phyloP scores from a whole-genome alignment of 2,329 filamentous ascomycete species.

The Aspergillus sp. region DNA sequence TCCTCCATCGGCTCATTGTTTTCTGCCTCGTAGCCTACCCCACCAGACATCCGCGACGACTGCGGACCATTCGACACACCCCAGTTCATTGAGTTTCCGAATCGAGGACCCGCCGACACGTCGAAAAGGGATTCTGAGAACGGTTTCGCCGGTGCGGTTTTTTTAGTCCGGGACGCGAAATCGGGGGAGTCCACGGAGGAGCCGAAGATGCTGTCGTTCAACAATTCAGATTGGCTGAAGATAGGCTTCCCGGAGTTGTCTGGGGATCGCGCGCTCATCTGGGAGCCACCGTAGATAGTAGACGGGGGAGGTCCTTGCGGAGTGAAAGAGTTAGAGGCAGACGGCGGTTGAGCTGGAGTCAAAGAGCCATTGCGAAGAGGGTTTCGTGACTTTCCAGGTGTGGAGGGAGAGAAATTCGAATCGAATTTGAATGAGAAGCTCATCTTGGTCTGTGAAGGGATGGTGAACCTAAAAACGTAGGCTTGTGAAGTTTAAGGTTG shows the following conservation, averaged over 20 bases:
- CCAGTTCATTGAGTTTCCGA: conserved; percentile 27
- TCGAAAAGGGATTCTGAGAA: conserved; percentile 31
- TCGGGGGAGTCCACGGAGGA: conserved; percentile 37
- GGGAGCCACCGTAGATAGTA: conserved; percentile 53
- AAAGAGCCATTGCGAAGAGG: conserved; percentile 50
- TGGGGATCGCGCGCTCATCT: conserved; percentile 39
- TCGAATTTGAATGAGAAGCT: conserved; percentile 36
- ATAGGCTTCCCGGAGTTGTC: conserved; percentile 34
- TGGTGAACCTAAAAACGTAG: background rate
- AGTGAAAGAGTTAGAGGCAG: conserved; percentile 54
- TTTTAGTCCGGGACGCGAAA: conserved; percentile 30
- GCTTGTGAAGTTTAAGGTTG: background rate
- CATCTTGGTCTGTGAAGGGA: conserved; percentile 25
- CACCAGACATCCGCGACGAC: conserved; percentile 28
- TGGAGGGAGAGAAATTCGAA: conserved; percentile 36
- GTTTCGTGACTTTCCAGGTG: conserved; percentile 39
- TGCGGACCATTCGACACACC: conserved; percentile 24
- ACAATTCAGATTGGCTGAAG: conserved; percentile 37
- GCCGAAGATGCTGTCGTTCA: conserved; percentile 39
- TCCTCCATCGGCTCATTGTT: conserved; percentile 42
- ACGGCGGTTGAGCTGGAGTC: conserved; percentile 59
- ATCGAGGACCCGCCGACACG: conserved; percentile 26
- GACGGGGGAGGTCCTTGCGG: conserved; percentile 55
- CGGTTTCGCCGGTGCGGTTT: conserved; percentile 21
- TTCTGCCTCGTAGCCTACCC: conserved; percentile 31